These are phyloP conservation scores for Phytopythium mirpurense DNA, from an alignment of 352 stramenopile species.

Conservation along the genomic window DNA sequence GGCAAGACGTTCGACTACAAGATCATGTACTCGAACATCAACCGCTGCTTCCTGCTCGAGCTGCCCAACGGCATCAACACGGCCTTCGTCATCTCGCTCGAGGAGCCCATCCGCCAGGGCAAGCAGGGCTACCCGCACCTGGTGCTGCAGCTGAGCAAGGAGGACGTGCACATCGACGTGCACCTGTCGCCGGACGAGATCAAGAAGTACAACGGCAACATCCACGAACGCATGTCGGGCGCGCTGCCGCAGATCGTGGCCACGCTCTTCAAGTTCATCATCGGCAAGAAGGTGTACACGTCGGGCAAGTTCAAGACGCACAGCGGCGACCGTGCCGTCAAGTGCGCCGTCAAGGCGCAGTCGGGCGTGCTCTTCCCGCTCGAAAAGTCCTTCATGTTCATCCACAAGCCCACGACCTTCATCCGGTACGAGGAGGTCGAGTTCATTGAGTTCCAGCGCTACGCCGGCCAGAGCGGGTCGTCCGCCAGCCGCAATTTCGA, in stretches of 20 bases:
- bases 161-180: slow-evolving; percentile 86
- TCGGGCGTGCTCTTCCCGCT: slow-evolving; percentile 97
- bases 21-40: slow-evolving; percentile 99
- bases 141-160: slow-evolving; percentile 93
- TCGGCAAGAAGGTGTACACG: slow-evolving; percentile 97
- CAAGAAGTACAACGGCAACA: slow-evolving; percentile 96
- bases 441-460: slow-evolving; percentile 97
- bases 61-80: slow-evolving; percentile 96
- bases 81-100: slow-evolving; percentile 98
- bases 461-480: slow-evolving; percentile 85
- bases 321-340: slow-evolving; percentile 83
- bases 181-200: slow-evolving; percentile 97
- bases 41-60: slow-evolving; percentile 96
- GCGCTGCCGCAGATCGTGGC: slow-evolving; percentile 97
- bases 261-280: slow-evolving; percentile 97
- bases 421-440: slow-evolving; percentile 99
- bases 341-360: slow-evolving; percentile 93
- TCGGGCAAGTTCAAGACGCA: slow-evolving; percentile 89
- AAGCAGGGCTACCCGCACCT: slow-evolving; percentile 98
- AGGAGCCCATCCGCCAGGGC: slow-evolving; percentile 98
- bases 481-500: slow-evolving; percentile 95
- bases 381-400: slow-evolving; percentile 99
- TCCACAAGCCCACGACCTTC: slow-evolving; percentile 98
- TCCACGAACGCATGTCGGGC: slow-evolving; percentile 95
- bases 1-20: slow-evolving; percentile 99